Evolutionary conservation across 768 basidiomycete genomes (phyloP).

Genomic region (Termitomyces sp.): DNA sequence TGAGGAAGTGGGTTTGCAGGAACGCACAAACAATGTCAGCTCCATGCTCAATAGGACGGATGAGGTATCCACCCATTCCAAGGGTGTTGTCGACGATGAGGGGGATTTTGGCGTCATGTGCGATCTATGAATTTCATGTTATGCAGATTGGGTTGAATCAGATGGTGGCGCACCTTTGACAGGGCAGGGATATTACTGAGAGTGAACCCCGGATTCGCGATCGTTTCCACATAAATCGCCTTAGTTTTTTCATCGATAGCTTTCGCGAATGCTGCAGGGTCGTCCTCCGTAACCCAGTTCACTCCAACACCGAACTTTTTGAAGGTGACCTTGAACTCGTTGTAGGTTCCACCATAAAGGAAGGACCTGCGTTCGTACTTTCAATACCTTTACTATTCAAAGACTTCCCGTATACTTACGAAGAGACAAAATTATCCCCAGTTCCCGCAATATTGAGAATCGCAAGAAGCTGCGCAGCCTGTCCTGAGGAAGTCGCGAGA

Average conservation of each 20-base stretch:
- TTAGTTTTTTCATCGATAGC: conserved; percentile 78
- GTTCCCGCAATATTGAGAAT: conserved; percentile 51
- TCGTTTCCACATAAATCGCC: conserved; percentile 70
- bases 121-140: conserved; percentile 37
- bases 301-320: conserved; percentile 65
- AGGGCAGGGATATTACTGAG: conserved; percentile 61
- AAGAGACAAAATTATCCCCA: conserved; percentile 78
- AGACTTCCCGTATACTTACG: conserved; percentile 32
- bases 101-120: conserved; percentile 67
- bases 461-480: conserved; percentile 73
- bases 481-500: conserved; percentile 68
- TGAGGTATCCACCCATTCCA: conserved; percentile 68
- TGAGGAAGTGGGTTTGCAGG: not conserved
- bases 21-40: conserved; percentile 68
- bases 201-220: conserved; percentile 73
- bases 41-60: conserved; percentile 65
- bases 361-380: conserved; percentile 35
- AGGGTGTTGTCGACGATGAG: conserved; percentile 82
- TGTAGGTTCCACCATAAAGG: conserved; percentile 74
- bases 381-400: not conserved
- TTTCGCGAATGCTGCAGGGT: conserved; percentile 53
- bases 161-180: conserved; percentile 44
- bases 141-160: not conserved
- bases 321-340: conserved; percentile 72
- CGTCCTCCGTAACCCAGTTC: conserved; percentile 56